Evolutionary conservation across 1,139 yeast species (phyloP), one percentile per base, ranked within the genome.

Genomic region (Protomyces gravidus): DNA sequence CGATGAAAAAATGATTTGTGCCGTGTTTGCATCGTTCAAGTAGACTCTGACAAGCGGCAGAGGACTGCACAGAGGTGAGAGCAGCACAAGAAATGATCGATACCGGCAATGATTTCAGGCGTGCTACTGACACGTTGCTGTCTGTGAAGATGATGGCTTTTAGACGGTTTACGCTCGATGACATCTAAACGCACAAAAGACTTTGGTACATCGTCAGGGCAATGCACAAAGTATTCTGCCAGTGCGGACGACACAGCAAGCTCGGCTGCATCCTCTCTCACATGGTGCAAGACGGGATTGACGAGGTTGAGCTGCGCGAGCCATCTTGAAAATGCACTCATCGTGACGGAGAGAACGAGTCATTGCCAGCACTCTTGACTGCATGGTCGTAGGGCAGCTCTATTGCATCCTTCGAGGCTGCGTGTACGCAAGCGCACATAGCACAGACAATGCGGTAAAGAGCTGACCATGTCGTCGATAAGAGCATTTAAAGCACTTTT

Each of bases 291-390:
- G 67, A 84, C 78, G 5, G 96, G 96, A 52, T 78, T 77, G 60
- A 77, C 75, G 65, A 94, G 80, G 60, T 84, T 80, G 63, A 92
- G 76, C 50, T 81, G 80, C 7, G 92, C 79, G 58, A 94, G 75
- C 68, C 86, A 87, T 36, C 94, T 95, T 0, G 97, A 89, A 71
- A 90, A 95, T 1, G 96, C 85, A 2, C 97, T 89, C 61, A 94
- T 78, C 0, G 99, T 92, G 5, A 98, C 98, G 45, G 96, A 86
- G 69, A 92, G 89, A 2, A 92, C 78, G 71, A 92, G 78, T 67
- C 90, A 89, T 73, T 73, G 74, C 64, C 67, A 69, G 36, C 56
- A 50, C 45, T 60, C 63, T 25, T 36, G 47, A 61, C 59, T 36
- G 7, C 42, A 1, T 1, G 42, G 21, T 11, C 5, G 42, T 45